Evolutionary conservation across 176 grass and related monocot genomes (phyloP).

Genomic region (Pharus latifolius): DNA sequence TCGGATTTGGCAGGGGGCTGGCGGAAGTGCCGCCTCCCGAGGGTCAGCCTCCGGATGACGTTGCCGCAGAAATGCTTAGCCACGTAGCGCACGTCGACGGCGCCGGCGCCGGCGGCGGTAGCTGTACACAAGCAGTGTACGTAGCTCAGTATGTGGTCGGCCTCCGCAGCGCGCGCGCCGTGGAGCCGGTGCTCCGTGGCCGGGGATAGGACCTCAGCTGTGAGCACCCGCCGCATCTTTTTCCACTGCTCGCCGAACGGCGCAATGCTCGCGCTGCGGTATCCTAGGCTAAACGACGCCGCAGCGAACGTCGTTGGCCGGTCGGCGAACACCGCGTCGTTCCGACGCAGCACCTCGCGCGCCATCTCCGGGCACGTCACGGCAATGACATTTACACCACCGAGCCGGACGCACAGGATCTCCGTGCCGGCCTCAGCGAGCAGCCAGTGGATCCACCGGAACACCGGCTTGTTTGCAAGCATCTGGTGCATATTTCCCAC

Average conservation of each 20-base stretch:
- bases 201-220: conserved; percentile 18
- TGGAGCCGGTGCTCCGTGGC: conserved; percentile 11
- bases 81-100: conserved; percentile 19
- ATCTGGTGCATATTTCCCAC: conserved; percentile 38
- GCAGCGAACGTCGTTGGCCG: conserved; percentile 36
- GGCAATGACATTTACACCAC: conserved; percentile 24
- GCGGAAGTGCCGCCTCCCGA: conserved; percentile 24
- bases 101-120: neutral
- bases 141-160: conserved; percentile 32
- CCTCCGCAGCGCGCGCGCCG: conserved; percentile 8
- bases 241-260: conserved; percentile 51
- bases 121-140: neutral
- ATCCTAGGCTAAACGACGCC: conserved; percentile 16
- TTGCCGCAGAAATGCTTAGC: conserved; percentile 26
- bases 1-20: neutral
- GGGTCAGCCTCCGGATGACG: conserved; percentile 23
- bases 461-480: conserved; percentile 28
- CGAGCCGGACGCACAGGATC: conserved; percentile 40
- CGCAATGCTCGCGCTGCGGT: conserved; percentile 19
- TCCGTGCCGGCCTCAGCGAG: conserved; percentile 1
- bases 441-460: conserved; percentile 39
- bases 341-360: conserved; percentile 36
- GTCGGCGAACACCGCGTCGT: conserved; percentile 47
- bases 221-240: conserved; percentile 52
- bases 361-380: conserved; percentile 31